Evolutionary conservation across 1,139 yeast genomes (phyloP), one percentile per base, ranked within the genome.

Genomic region (Geotrichum cucujoidarum): DNA sequence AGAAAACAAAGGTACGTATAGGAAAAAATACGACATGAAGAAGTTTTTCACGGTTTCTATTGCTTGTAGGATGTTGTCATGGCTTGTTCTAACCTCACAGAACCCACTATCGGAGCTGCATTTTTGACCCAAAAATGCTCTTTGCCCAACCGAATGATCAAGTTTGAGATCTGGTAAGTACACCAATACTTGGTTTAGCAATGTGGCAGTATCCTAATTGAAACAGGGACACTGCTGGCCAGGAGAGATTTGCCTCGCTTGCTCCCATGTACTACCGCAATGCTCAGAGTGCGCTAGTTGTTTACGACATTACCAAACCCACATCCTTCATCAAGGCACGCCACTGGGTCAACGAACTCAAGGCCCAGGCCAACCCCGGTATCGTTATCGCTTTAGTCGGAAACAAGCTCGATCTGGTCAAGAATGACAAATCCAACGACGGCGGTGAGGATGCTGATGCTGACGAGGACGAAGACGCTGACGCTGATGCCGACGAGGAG

Each of bases 211-310:
- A 2, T 22, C 16, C 13, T 2, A 11, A 29, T 20, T 13, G 2
- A n/a, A 33, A 16, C 11, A 56, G 57, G 68, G 98, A 92, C 65
- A 92, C 98, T 13, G 98, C 98, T 0, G 98, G 98, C 16, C 98
- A 92, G 70, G 98, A 92, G 67, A 73, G 98, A 55, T 92, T 92
- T 72, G 97, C 97, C 3, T 84, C 94, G 32, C 75, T 92, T 63
- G 97, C 97, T 1, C 98, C 97, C 22, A 86, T 92, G 95, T 92
- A 92, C 69, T 92, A 92, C 72, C 79, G 98, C 64, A 92, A 92
- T 62, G 97, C 98, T n/a, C 97, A 92, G 67, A 95, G 96, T 32
- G 98, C 98, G 0, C 72, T 92, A 56, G 97, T 92, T 10, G 97
- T 92, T 8, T 92, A 92, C 64, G 98, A 92, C 63, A 80, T 92